These are phyloP conservation scores for Paecilomyces fulvus DNA, from an alignment of 2,329 filamentous ascomycete species.

Conservation along the genomic window DNA sequence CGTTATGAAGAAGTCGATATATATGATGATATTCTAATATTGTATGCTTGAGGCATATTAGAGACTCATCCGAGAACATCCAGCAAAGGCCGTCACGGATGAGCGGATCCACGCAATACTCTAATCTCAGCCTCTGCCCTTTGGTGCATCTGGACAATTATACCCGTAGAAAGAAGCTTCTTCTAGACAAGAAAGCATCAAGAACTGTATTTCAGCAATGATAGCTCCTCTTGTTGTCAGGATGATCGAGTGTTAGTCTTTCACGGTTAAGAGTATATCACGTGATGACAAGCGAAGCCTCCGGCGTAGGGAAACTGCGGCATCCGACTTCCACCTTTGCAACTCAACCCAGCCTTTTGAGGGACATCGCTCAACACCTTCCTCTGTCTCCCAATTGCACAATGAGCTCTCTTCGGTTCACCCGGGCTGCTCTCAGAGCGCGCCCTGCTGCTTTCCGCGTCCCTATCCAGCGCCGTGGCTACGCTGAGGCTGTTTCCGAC, in stretches of 20 bases:
- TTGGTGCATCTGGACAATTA: neutral
- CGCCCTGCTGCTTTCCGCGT: constrained; percentile 68
- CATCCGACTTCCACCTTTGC: constrained; percentile 11
- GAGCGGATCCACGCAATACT: neutral
- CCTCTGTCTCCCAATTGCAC: constrained; percentile 25
- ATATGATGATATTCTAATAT: neutral
- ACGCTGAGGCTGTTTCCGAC: constrained; percentile 79
- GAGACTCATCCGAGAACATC: neutral
- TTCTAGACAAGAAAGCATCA: neutral
- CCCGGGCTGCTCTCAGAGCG: constrained; percentile 79
- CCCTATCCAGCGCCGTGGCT: constrained; percentile 76
- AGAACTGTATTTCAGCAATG: neutral
- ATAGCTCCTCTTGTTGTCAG: neutral
- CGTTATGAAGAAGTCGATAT: neutral
- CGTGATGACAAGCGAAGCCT: constrained; percentile 6
- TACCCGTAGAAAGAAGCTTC: neutral
- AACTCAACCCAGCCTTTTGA: constrained; percentile 17
- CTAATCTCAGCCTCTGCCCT: neutral
- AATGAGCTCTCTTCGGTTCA: constrained; percentile 93
- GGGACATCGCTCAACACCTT: constrained; percentile 23
- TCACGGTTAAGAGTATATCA: constrained; percentile 1
- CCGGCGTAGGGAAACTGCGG: constrained; percentile 5
- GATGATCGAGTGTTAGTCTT: neutral
- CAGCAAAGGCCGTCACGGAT: neutral
- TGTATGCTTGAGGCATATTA: neutral